Evolutionary conservation across 306 rosid species (phyloP).

Genomic region (Casuarina cunninghamiana): DNA sequence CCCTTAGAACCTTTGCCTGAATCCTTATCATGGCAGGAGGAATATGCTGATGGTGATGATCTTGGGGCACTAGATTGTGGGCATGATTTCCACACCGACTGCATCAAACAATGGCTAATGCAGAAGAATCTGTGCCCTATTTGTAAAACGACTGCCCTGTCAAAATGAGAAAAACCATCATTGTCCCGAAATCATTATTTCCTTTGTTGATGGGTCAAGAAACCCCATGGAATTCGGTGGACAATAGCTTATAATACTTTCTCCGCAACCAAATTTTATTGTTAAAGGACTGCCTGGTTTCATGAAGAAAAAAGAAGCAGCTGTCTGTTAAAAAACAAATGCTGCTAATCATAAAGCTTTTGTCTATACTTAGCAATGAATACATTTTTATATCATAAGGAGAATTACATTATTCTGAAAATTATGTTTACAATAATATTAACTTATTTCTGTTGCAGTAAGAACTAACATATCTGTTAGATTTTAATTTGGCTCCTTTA

Average conservation of each 20-base stretch:
- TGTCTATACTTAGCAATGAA: constrained; percentile 14
- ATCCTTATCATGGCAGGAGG: constrained; percentile 52
- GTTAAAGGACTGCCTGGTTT: constrained; percentile 29
- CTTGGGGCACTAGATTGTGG: constrained; percentile 83
- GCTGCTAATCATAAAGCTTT: constrained; percentile 17
- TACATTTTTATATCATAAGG: constrained; percentile 17
- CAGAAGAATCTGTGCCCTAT: constrained; percentile 88
- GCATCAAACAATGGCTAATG: constrained; percentile 84
- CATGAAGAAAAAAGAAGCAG: background rate
- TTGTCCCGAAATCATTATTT: constrained; percentile 22
- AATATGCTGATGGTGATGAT: constrained; percentile 58
- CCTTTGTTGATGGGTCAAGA: constrained; percentile 29
- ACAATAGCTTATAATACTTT: constrained; percentile 16
- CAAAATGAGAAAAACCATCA: constrained; percentile 39
- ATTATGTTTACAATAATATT: too few species aligned
- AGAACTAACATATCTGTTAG: background rate
- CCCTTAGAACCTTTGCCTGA: background rate
- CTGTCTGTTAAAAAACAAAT: background rate
- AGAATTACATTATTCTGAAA: constrained; percentile 16
- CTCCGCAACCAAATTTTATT: constrained; percentile 11
- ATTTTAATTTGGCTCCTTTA: background rate
- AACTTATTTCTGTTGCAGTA: background rate
- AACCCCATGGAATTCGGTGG: constrained; percentile 2
- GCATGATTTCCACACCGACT: constrained; percentile 73
- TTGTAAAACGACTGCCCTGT: constrained; percentile 79